These are phyloP conservation scores for Trypanosoma caninum DNA, from an alignment of 208 protist genomes.

Conservation along the genomic window DNA sequence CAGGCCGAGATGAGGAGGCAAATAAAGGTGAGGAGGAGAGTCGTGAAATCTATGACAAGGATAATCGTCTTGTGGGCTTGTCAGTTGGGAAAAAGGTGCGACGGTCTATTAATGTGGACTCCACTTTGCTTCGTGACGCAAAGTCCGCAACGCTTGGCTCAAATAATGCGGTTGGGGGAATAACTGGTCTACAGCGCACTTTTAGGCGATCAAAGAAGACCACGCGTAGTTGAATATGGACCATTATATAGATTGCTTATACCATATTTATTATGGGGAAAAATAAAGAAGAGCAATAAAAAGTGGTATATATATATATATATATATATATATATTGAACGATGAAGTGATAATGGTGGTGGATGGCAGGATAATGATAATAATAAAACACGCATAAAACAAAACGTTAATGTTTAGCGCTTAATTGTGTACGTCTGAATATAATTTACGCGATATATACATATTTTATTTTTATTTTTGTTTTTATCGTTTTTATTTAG, in stretches of 20 bases:
- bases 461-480: constrained; percentile 4
- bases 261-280: too few species aligned
- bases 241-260: too few species aligned
- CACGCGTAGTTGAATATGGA: constrained; percentile 14
- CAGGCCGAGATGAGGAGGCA: constrained; percentile 1
- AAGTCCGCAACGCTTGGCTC: constrained; percentile 38
- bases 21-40: constrained; percentile 37
- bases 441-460: constrained; percentile 14
- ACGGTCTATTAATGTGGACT: constrained; percentile 52
- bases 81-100: constrained; percentile 58
- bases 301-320: constrained; percentile 12
- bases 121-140: constrained; percentile 70
- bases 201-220: constrained; percentile 78
- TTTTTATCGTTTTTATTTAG: neutral
- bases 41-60: constrained; percentile 58
- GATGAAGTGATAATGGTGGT: neutral
- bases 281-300: too few species aligned
- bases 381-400: neutral
- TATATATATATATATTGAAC: constrained; percentile 6
- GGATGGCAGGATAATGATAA: neutral
- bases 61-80: constrained; percentile 70
- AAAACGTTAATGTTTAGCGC: neutral
- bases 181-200: constrained; percentile 62
- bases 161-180: constrained; percentile 14
- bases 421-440: constrained; percentile 16